phyloP scores from a whole-genome alignment of 2,329 filamentous ascomycete species.

The Ambrosiella cleistominuta region DNA sequence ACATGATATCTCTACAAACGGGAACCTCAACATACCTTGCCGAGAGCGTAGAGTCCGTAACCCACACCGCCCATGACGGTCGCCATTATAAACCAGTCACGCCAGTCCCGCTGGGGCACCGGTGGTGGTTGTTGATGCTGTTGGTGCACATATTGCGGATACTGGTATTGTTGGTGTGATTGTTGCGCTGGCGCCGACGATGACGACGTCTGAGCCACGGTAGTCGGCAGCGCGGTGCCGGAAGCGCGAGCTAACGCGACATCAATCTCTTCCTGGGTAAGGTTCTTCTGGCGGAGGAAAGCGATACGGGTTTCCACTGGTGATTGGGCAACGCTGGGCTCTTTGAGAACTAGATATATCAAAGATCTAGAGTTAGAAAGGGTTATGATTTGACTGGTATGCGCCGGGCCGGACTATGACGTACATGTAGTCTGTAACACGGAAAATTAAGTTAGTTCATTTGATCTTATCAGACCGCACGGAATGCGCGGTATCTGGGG shows the following conservation, averaged over 20 bases:
- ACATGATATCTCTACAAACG: background rate
- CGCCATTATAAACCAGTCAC: conserved; percentile 99
- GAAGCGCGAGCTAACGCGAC: conserved; percentile 60
- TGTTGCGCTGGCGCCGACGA: conserved; percentile 25
- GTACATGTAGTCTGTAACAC: conserved; percentile 26
- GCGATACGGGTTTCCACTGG: conserved; percentile 85
- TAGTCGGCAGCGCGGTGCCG: conserved; percentile 56
- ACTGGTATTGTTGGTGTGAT: conserved; percentile 26
- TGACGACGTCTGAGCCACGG: conserved; percentile 39
- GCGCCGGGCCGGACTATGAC: conserved; percentile 15
- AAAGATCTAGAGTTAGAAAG: conserved; percentile 13
- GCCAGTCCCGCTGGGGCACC: conserved; percentile 73
- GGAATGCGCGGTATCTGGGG: conserved; percentile 8
- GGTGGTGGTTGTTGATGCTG: conserved; percentile 31
- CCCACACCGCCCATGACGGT: conserved; percentile 80
- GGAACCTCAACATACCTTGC: conserved; percentile 42
- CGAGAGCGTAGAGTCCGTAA: conserved; percentile 74
- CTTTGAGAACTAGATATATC: conserved; percentile 58
- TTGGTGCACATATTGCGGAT: conserved; percentile 28
- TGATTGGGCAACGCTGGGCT: conserved; percentile 75
- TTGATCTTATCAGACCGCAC: background rate
- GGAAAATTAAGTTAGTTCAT: background rate
- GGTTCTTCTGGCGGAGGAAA: conserved; percentile 89
- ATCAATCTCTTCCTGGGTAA: conserved; percentile 91
- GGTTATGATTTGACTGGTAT: background rate